Evolutionary conservation across 208 protist species (phyloP).

Genomic region (Leishmania arabica): DNA sequence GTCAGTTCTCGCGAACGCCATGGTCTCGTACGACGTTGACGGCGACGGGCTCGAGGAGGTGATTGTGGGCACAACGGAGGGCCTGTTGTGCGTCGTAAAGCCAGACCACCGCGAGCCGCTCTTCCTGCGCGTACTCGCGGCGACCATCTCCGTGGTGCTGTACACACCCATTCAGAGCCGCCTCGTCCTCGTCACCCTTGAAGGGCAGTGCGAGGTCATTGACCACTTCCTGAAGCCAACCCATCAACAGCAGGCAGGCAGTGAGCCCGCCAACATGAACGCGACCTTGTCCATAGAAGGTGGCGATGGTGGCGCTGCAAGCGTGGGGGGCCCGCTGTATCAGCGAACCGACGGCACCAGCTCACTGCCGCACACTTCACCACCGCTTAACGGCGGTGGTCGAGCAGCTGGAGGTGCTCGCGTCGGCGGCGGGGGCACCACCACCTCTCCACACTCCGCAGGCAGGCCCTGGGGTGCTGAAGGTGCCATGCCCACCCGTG

Average conservation of each 20-base stretch:
- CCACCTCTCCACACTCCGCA: background rate
- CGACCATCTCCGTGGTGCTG: conserved; percentile 86
- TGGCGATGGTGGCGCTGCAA: background rate
- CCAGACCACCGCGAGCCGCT: conserved; percentile 63
- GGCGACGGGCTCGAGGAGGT: conserved; percentile 82
- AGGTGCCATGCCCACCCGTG: conserved; percentile 4
- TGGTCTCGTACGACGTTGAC: conserved; percentile 80
- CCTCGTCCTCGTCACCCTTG: conserved; percentile 83
- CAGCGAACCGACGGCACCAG: conserved; percentile 8
- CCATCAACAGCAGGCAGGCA: background rate
- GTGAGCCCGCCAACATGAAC: conserved; percentile 3
- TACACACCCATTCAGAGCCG: conserved; percentile 47
- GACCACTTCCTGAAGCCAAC: conserved; percentile 58
- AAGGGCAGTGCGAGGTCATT: conserved; percentile 86
- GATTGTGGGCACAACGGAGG: conserved; percentile 86
- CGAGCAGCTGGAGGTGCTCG: background rate
- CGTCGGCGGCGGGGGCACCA: background rate
- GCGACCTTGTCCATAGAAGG: background rate
- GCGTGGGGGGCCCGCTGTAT: background rate
- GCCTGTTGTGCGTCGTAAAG: conserved; percentile 76
- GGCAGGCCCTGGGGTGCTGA: background rate
- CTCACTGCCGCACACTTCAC: conserved; percentile 6
- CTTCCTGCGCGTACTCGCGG: conserved; percentile 60
- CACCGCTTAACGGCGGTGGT: background rate
- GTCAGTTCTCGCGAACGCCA: conserved; percentile 82